Percentiles rank a stretch among this genome's conserved stretches.
These are phyloP conservation scores for Emmonsiellopsis sp. DNA, from an alignment of 2,329 filamentous ascomycete genomes.

Conservation along the genomic window DNA sequence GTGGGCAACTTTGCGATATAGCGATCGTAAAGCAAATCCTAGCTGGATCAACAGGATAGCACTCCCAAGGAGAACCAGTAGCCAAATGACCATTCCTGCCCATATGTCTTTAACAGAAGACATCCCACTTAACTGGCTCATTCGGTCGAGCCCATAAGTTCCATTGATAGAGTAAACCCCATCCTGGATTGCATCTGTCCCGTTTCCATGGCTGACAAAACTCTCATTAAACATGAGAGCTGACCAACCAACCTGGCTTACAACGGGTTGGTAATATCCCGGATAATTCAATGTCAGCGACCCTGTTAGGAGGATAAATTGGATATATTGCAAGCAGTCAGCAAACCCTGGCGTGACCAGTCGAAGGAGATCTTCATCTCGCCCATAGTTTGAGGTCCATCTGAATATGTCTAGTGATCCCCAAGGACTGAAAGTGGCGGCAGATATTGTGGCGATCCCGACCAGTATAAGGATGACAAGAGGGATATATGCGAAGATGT, in stretches of 20 bases:
- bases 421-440: slow-evolving; percentile 87
- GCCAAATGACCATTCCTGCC: slow-evolving; percentile 89
- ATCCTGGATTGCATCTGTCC: slow-evolving; percentile 61
- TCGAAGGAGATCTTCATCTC: slow-evolving; percentile 82
- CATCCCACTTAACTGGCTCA: slow-evolving; percentile 79
- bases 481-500: slow-evolving; percentile 65
- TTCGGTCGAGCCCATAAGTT: slow-evolving; percentile 66
- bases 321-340: slow-evolving; percentile 93
- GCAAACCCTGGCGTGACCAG: slow-evolving; percentile 93
- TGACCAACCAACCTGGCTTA: slow-evolving; percentile 84
- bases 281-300: slow-evolving; percentile 80
- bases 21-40: slow-evolving; percentile 68
- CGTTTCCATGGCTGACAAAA: slow-evolving; percentile 61
- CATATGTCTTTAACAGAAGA: slow-evolving; percentile 68
- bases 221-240: slow-evolving; percentile 86
- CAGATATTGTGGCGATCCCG: slow-evolving; percentile 71
- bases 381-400: slow-evolving; percentile 96
- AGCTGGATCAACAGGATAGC: slow-evolving; percentile 63
- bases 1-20: slow-evolving; percentile 60
- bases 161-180: slow-evolving; percentile 78
- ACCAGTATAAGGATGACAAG: slow-evolving; percentile 69
- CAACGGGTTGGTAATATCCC: slow-evolving; percentile 84
- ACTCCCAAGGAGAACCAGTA: slow-evolving; percentile 63
- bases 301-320: slow-evolving; percentile 84
- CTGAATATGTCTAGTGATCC: slow-evolving; percentile 81